Percentiles rank a stretch among this genome's conserved stretches.
Evolutionary conservation across 768 basidiomycete genomes (phyloP).

Genomic region (Suillus tomentosus): DNA sequence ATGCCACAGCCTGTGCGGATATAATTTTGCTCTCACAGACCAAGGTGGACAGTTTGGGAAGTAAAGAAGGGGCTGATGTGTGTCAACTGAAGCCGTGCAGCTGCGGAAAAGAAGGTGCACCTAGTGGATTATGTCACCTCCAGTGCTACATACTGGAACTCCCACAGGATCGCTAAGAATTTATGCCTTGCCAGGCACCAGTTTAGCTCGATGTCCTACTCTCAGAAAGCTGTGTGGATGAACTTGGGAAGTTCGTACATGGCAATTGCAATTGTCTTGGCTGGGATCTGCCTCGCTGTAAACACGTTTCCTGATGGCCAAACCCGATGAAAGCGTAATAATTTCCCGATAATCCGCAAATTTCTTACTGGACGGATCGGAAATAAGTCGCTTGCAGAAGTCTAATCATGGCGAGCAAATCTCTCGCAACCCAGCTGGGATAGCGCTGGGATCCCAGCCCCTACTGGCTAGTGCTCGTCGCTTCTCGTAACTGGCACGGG

Average conservation of each 20-base stretch:
- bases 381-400: constrained; percentile 32
- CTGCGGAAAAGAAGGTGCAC: constrained; percentile 6
- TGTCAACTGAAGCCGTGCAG: constrained; percentile 6
- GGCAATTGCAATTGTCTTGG: constrained; percentile 19
- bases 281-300: constrained; percentile 29
- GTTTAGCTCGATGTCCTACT: not conserved
- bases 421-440: constrained; percentile 20
- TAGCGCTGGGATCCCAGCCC: constrained; percentile 8
- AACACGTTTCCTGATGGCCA: constrained; percentile 32
- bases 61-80: not conserved
- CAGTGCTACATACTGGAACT: not conserved
- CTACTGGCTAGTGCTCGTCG: constrained; percentile 5
- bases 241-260: not conserved
- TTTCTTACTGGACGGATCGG: constrained; percentile 25
- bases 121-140: not conserved
- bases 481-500: constrained; percentile 28
- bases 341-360: constrained; percentile 19
- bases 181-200: not conserved
- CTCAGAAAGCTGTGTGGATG: constrained; percentile 3
- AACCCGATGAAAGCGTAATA: constrained; percentile 28
- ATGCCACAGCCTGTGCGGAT: constrained; percentile 12
- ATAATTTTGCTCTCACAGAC: constrained; percentile 12
- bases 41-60: constrained; percentile 4
- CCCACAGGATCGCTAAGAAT: not conserved
- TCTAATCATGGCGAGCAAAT: constrained; percentile 28